Evolutionary conservation across 805 yeast genomes (phyloP), one percentile per base, ranked within the genome.

Genomic region (Metschnikowia drakensbergensis): DNA sequence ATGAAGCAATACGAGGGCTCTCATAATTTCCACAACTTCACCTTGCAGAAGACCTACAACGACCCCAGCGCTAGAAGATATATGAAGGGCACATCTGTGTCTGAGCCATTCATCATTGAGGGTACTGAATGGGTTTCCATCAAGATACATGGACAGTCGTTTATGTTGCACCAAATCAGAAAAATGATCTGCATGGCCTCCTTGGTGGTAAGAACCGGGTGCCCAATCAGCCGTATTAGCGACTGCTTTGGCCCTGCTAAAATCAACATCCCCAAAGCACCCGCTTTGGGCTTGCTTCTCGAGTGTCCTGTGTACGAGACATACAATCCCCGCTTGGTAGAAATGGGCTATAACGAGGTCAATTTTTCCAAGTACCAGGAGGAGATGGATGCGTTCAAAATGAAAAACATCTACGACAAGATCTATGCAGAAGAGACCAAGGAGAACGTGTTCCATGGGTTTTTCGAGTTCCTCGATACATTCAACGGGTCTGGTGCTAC

Each of bases 101-200:
- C 90, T 13, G 95, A 88, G 2, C 98, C 98, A 2, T 88, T 89
- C 65, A 84, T 89, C 45, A 91, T 92, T 56, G 88, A 91, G 61
- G 90, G 88, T 41, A 90, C 97, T 5, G 98, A 94, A 64, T 94
- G 99, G 99, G 79, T 88, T 2, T 88, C 96, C 1, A 85, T 94
- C 61, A 91, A 92, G 71, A 88, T 94, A 56, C 99, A 94, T 66
- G 99, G 99, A 6, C 99, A 94, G 70, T 88, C 97, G 3, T 94
- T 94, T 68, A 94, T 94, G 98, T 76, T 94, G 54, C 98, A 92
- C 69, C 99, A 92, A 75, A 94, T 94, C 62, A 83, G 99, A 64
- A 94, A 94, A 65, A 94, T 94, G 98, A 88, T 94, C 51, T 92
- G 97, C 23, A 85, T 92, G 95, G 96, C 96, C 1, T 81, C 91